Evolutionary conservation across 1,284 basidiomycete species (phyloP).

Genomic region (Puccinia polysora): DNA sequence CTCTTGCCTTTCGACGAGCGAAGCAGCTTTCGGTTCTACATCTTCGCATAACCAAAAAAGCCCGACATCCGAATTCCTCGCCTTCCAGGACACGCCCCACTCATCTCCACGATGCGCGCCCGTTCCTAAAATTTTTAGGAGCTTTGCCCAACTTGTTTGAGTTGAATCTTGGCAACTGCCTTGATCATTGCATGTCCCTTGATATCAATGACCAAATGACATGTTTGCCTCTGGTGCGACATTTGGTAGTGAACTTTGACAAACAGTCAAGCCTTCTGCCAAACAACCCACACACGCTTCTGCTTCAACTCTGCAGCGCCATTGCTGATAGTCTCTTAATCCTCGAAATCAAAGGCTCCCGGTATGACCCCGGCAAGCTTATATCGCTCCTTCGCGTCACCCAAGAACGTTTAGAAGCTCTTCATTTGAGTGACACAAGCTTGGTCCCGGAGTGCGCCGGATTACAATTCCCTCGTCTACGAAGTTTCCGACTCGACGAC

Average conservation of each 20-base stretch:
- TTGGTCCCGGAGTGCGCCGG: constrained; percentile 16
- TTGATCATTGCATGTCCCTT: constrained; percentile 16
- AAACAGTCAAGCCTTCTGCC: neutral
- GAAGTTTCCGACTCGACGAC: constrained; percentile 21
- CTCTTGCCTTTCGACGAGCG: neutral
- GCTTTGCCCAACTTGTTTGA: constrained; percentile 18
- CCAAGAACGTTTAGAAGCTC: constrained; percentile 15
- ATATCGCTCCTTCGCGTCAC: neutral
- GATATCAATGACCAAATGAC: neutral
- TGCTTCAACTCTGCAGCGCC: neutral
- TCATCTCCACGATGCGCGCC: constrained; percentile 2
- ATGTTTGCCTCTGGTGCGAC: constrained; percentile 4
- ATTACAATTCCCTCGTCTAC: constrained; percentile 18
- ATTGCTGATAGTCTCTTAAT: constrained; percentile 13
- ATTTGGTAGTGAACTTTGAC: constrained; percentile 18
- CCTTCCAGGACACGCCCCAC: neutral
- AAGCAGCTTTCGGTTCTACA: constrained; percentile 9
- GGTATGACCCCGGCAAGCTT: constrained; percentile 20
- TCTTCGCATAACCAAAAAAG: neutral
- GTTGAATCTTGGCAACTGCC: constrained; percentile 23
- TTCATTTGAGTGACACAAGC: constrained; percentile 15
- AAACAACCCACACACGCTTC: constrained; percentile 6
- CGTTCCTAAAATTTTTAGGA: neutral
- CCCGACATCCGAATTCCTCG: neutral
- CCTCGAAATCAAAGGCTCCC: constrained; percentile 21